A percentile compares a stretch with the other conserved stretches of the same genome.
These are phyloP conservation scores for Raffaelea albimanens DNA, from an alignment of 2,329 filamentous ascomycete species.

Conservation along the genomic window DNA sequence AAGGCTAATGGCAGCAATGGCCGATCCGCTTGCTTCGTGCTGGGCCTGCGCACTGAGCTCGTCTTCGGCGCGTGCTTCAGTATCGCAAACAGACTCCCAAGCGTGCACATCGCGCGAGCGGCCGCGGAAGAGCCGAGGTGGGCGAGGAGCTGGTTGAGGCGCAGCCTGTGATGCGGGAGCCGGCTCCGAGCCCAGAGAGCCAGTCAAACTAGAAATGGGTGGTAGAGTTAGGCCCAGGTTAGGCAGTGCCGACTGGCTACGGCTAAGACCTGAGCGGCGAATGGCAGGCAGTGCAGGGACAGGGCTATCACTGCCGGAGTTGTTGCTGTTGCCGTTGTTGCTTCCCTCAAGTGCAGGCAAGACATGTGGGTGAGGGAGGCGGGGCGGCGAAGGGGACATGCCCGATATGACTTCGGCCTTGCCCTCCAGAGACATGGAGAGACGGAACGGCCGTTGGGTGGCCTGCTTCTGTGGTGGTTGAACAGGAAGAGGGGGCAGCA, in stretches of 20 bases:
- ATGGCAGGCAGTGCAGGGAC: constrained; percentile 34
- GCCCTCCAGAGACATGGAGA: constrained; percentile 80
- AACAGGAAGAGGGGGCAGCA: constrained; percentile 22
- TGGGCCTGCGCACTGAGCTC: constrained; percentile 74
- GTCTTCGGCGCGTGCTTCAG: constrained; percentile 56
- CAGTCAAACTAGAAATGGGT: constrained; percentile 43
- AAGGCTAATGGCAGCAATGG: constrained; percentile 71
- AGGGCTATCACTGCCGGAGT: constrained; percentile 28
- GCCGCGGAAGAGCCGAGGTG: constrained; percentile 50
- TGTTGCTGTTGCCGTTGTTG: constrained; percentile 1
- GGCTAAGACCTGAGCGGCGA: constrained; percentile 47
- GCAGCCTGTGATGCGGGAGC: constrained; percentile 8
- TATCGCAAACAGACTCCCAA: constrained; percentile 87
- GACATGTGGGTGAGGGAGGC: constrained; percentile 27
- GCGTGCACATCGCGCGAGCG: constrained; percentile 79
- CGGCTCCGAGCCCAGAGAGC: constrained; percentile 18
- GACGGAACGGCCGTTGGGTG: constrained; percentile 45
- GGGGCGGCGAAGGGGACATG: constrained; percentile 60
- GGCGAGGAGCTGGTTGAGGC: constrained; percentile 11
- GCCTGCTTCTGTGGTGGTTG: constrained; percentile 1
- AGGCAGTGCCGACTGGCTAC: constrained; percentile 61
- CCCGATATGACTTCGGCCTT: constrained; percentile 76
- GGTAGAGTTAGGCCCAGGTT: constrained; percentile 47
- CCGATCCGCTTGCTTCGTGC: constrained; percentile 70
- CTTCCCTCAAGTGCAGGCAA: too few relatives aligned